Base-by-base conservation (phyloP, 75 land plant genomes). In the Cryptomeria japonica region DNA sequence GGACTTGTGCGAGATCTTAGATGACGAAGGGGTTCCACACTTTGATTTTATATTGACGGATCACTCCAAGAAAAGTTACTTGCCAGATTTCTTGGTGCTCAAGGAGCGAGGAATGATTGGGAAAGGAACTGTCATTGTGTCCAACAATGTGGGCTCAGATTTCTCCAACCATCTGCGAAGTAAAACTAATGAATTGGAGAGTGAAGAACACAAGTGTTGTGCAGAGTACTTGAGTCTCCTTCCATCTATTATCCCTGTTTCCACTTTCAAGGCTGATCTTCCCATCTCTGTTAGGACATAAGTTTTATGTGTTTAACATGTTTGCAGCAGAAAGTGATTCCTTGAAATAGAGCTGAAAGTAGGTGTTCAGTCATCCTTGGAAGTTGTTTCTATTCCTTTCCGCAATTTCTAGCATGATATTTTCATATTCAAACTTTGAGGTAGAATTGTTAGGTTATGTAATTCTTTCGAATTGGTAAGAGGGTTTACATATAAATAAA, bases 21-120 rank as follows among this genome's bases (percentile, higher is more conserved):
- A 49, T 3, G 86, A 84, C 3, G 47, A 82, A 22, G 86, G 49
- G 28, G 87, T 15, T 42, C 51, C 49, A 46, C 14, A 25, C n/a
- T 84, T 87, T 84, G 72, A 85, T 18, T 88, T 55, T 15, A 58
- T 88, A 38, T 88, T 88, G 70, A 85, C 85, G 58, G 89, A 88
- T 86, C 89, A 88, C 47, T 47, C 42, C 47, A 88, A 85, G 41
- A 42, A 85, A 16, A 44, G 85, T 41, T 88, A 88, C 42, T 86
- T 88, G 3, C 28, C 88, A 32, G 88, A 88, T 31, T 88, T 61
- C 58, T 64, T 88, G 34, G 42, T 88, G 4, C 31, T 88, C 13
- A 88, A 58, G 87, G 70, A 56, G 42, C 28, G n/a, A 37, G 70
- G 70, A 36, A 49, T 88, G 88, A 31, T 88, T 18, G 89, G 89